These are phyloP conservation scores for Tilletia setariae DNA, from an alignment of 1,284 basidiomycete genomes.

Conservation along the genomic window DNA sequence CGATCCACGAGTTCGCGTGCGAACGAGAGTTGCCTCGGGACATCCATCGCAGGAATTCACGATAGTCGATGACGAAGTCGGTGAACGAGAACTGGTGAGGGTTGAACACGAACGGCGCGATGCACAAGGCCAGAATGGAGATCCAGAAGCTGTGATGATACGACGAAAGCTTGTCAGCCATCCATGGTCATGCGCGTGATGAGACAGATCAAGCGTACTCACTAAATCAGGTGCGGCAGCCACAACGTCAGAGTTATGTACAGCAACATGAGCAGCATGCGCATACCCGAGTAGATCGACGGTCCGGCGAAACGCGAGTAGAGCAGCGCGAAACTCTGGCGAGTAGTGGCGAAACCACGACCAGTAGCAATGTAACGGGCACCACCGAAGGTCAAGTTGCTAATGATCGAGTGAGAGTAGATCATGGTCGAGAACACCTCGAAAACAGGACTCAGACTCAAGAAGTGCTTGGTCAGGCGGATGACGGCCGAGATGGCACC, in stretches of 20 bases:
- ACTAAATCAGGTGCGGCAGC: constrained; percentile 54
- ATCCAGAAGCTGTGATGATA: constrained; percentile 44
- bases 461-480: constrained; percentile 53
- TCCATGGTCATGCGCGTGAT: background rate
- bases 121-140: constrained; percentile 50
- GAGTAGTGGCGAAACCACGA: constrained; percentile 53
- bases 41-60: constrained; percentile 55
- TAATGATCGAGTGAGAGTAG: constrained; percentile 54
- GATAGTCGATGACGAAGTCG: constrained; percentile 55
- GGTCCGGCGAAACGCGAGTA: constrained; percentile 54
- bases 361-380: constrained; percentile 55
- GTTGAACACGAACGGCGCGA: constrained; percentile 55
- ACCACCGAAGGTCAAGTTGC: constrained; percentile 53
- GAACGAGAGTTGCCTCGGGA: constrained; percentile 52
- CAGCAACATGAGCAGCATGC: constrained; percentile 48
- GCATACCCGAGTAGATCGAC: constrained; percentile 53
- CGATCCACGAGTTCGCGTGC: constrained; percentile 55
- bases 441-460: constrained; percentile 51
- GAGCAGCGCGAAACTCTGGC: constrained; percentile 51
- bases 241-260: constrained; percentile 54
- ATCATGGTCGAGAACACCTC: constrained; percentile 54
- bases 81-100: constrained; percentile 53
- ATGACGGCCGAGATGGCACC: constrained; percentile 51
- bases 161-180: background rate
- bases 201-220: background rate